Percentiles rank a stretch among this genome's conserved stretches.
These are phyloP conservation scores for cucumber (Cucumis sativus) DNA, from an alignment of 306 rosid species.

Conservation along the genomic window DNA sequence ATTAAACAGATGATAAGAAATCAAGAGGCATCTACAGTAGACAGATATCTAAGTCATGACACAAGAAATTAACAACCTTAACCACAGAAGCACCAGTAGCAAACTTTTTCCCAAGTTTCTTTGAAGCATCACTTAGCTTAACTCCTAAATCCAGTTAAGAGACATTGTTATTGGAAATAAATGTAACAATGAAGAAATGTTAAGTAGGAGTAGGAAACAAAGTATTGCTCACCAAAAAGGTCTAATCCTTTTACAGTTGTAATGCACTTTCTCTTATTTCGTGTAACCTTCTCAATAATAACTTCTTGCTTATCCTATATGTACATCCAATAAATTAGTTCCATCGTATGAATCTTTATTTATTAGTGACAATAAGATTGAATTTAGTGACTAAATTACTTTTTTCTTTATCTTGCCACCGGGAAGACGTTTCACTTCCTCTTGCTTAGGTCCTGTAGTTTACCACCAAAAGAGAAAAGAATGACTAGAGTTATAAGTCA, in stretches of 20 bases:
- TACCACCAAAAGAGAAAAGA: neutral
- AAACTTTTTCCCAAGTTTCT: slow-evolving; percentile 96
- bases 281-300: slow-evolving; percentile 76
- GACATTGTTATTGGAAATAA: neutral
- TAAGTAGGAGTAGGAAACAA: neutral
- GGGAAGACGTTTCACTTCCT: slow-evolving; percentile 92
- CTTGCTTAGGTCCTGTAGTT: slow-evolving; percentile 56
- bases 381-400: slow-evolving; percentile 17
- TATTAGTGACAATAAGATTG: neutral
- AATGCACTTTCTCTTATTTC: slow-evolving; percentile 87
- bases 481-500: neutral
- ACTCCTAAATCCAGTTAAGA: slow-evolving; percentile 42
- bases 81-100: slow-evolving; percentile 99
- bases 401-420: slow-evolving; percentile 99
- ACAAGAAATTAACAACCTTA: slow-evolving; percentile 39
- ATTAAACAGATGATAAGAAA: slow-evolving; percentile 17
- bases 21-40: slow-evolving; percentile 7
- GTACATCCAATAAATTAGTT: slow-evolving; percentile 5
- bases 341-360: neutral
- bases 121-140: slow-evolving; percentile 96
- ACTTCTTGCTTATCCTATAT: slow-evolving; percentile 89
- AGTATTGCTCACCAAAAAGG: slow-evolving; percentile 64
- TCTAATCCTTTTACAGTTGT: slow-evolving; percentile 96
- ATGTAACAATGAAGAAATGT: neutral
- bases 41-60: neutral